phyloP scores from a whole-genome alignment of 1,139 yeast genomes.

The Blastobotrys proliferans region DNA sequence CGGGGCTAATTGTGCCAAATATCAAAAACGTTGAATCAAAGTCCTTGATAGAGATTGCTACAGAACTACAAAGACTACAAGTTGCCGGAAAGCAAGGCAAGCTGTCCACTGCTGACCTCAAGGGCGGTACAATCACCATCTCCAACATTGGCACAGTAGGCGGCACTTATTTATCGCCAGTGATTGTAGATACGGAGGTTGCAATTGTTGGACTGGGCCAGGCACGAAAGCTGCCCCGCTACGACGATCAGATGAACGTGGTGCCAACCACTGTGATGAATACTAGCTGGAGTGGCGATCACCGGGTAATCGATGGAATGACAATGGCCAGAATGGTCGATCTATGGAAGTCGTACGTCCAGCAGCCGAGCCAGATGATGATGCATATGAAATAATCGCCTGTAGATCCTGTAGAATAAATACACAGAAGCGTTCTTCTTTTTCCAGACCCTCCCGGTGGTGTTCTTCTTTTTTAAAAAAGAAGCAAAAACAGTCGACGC shows the following conservation, averaged over 20 bases:
- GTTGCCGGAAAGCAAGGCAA: conserved; percentile 60
- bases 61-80: conserved; percentile 55
- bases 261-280: conserved; percentile 31
- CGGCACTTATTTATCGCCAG: conserved; percentile 73
- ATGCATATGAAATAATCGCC: conserved; percentile 22
- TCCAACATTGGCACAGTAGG: conserved; percentile 78
- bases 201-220: conserved; percentile 36
- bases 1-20: conserved; percentile 70
- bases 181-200: conserved; percentile 42
- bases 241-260: conserved; percentile 25
- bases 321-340: conserved; percentile 34
- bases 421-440: too few species aligned
- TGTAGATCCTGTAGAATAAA: too few species aligned
- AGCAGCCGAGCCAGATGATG: conserved; percentile 29
- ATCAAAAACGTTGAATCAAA: conserved; percentile 65
- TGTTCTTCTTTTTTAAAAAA: too few species aligned
- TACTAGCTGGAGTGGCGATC: conserved; percentile 37
- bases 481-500: too few species aligned
- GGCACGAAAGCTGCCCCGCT: conserved; percentile 31
- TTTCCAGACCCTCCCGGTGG: too few species aligned
- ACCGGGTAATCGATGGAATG: conserved; percentile 36
- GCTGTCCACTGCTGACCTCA: conserved; percentile 63
- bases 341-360: conserved; percentile 29
- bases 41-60: conserved; percentile 59
- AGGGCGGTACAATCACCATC: conserved; percentile 72